Evolutionary conservation across 768 basidiomycete species (phyloP).

Genomic region (Cystobasidium ongulense): DNA sequence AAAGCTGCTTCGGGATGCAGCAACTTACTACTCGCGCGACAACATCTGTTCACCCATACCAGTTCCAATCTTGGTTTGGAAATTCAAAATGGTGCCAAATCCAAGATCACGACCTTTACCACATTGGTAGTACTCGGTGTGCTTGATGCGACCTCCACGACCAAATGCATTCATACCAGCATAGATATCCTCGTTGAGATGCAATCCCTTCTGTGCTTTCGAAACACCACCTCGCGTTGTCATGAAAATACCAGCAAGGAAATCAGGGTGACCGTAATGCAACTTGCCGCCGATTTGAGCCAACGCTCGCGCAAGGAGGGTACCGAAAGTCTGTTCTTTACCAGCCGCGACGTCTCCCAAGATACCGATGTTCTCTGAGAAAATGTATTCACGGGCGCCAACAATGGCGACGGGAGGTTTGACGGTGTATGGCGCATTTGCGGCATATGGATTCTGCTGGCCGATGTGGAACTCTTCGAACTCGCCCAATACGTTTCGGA

Average conservation of each 20-base stretch:
- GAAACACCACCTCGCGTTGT: conserved; percentile 95
- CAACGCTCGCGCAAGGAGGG: conserved; percentile 86
- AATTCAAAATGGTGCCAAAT: conserved; percentile 97
- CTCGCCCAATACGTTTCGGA: conserved; percentile 92
- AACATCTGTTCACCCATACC: conserved; percentile 99
- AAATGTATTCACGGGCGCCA: conserved; percentile 98
- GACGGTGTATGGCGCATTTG: conserved; percentile 75
- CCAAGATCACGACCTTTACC: conserved; percentile 80
- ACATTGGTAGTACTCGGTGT: conserved; percentile 91
- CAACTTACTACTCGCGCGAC: conserved; percentile 70
- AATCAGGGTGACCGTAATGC: conserved; percentile 98
- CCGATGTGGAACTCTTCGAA: conserved; percentile 88
- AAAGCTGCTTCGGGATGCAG: not conserved
- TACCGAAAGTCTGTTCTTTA: conserved; percentile 99
- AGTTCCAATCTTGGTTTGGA: conserved; percentile 99
- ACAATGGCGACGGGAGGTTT: conserved; percentile 88
- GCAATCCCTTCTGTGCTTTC: conserved; percentile 98
- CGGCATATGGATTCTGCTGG: conserved; percentile 71
- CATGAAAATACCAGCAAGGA: conserved; percentile 96
- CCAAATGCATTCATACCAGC: conserved; percentile 98
- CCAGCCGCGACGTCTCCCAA: conserved; percentile 96
- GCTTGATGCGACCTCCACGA: conserved; percentile 93
- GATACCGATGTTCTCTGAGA: conserved; percentile 99
- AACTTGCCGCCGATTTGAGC: conserved; percentile 98
- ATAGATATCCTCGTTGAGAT: conserved; percentile 98